Percentiles rank a stretch among this genome's conserved stretches.
These are phyloP conservation scores for Verticillium albo-atrum DNA, from an alignment of 2,329 filamentous ascomycete species.

Conservation along the genomic window DNA sequence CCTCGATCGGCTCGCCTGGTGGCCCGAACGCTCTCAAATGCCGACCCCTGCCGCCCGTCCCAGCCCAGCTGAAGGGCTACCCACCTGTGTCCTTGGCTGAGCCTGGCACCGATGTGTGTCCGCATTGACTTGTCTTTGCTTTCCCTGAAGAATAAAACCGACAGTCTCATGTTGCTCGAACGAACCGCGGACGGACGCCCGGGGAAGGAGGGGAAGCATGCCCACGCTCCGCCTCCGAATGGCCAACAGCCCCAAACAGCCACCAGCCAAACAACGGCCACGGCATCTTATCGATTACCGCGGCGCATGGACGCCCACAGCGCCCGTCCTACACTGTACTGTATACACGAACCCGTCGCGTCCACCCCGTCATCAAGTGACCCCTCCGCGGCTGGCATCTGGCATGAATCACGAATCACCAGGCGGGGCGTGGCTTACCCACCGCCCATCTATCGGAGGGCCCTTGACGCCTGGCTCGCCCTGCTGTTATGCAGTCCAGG, in stretches of 20 bases:
- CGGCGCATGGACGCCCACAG: not conserved
- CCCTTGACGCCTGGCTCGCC: not conserved
- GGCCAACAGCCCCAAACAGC: too few species aligned
- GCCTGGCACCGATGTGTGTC: slow-evolving; percentile 6
- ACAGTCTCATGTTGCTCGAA: not conserved
- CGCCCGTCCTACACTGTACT: not conserved
- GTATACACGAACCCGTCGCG: too few species aligned
- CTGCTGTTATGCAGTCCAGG: not conserved
- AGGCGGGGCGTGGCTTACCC: not conserved
- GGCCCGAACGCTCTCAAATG: not conserved
- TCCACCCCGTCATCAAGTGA: not conserved
- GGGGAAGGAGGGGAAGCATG: not conserved
- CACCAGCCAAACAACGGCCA: not conserved
- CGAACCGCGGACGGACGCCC: not conserved
- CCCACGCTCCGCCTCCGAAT: not conserved
- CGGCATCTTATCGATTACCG: slow-evolving; percentile 10
- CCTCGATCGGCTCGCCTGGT: not conserved
- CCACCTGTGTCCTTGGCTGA: not conserved
- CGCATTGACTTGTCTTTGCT: slow-evolving; percentile 7
- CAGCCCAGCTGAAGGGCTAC: not conserved
- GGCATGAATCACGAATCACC: not conserved
- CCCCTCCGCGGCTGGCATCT: not conserved
- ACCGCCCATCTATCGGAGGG: not conserved
- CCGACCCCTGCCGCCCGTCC: not conserved
- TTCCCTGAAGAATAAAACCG: not conserved